These are phyloP conservation scores for Conticribra weissflogii DNA, from an alignment of 108 stramenopile species.

Conservation along the genomic window DNA sequence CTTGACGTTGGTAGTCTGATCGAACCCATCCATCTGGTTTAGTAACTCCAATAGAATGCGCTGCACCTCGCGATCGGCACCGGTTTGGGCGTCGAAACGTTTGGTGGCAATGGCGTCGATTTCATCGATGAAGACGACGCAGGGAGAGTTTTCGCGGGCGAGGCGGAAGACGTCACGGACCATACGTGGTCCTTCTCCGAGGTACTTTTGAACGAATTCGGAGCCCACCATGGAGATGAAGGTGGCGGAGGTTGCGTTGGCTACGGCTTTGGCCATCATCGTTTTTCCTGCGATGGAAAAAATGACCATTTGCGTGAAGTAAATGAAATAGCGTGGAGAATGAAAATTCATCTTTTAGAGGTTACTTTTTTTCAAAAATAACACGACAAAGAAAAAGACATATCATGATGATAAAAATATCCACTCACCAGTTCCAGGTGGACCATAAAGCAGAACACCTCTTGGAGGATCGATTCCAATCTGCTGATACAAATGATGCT, in stretches of 20 bases:
- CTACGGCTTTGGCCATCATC: constrained; percentile 99
- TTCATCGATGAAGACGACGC: constrained; percentile 99
- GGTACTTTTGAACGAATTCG: constrained; percentile 99
- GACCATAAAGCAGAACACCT: constrained; percentile 96
- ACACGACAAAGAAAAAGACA: neutral
- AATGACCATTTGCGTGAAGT: no score
- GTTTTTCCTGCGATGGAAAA: constrained; percentile 95
- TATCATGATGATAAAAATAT: neutral
- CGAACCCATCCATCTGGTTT: constrained; percentile 99
- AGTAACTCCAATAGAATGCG: constrained; percentile 98
- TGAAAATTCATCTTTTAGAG: neutral
- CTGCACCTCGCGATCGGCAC: constrained; percentile 99
- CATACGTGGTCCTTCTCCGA: constrained; percentile 99
- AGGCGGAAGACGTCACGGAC: constrained; percentile 99
- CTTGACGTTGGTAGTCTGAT: constrained; percentile 99
- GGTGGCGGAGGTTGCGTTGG: constrained; percentile 97
- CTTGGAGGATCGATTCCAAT: constrained; percentile 99
- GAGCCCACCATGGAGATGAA: constrained; percentile 99
- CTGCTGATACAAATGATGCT: constrained; percentile 97
- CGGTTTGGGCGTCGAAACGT: constrained; percentile 99
- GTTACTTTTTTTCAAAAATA: neutral
- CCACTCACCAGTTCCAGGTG: constrained; percentile 52
- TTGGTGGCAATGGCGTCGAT: constrained; percentile 99
- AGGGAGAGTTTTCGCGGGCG: constrained; percentile 97
- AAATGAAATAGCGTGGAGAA: constrained; percentile 30